Evolutionary conservation across 495 filamentous ascomycete genomes (phyloP).

Genomic region (Podospora pseudopauciseta): DNA sequence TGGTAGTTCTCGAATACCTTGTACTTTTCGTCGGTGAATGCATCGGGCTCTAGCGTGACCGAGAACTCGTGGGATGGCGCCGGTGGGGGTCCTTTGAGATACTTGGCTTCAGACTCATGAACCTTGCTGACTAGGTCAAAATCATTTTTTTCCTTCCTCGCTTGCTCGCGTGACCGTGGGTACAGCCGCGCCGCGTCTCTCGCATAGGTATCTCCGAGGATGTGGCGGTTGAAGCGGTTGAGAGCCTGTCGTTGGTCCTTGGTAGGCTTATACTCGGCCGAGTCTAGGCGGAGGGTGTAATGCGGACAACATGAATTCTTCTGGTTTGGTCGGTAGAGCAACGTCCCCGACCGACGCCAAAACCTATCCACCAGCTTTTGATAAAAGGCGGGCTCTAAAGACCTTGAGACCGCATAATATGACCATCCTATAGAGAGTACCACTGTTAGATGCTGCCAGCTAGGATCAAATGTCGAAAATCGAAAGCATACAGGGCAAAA

Average conservation of each 20-base stretch:
- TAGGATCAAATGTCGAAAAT: not conserved
- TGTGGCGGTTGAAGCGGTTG: constrained; percentile 84
- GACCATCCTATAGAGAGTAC: constrained; percentile 59
- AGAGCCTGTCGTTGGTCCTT: constrained; percentile 83
- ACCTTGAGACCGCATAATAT: constrained; percentile 71
- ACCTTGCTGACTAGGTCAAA: constrained; percentile 72
- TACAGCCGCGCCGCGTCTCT: constrained; percentile 67
- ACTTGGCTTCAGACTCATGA: constrained; percentile 60
- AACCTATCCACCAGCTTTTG: constrained; percentile 79
- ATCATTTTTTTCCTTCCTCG: constrained; percentile 63
- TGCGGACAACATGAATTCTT: constrained; percentile 86
- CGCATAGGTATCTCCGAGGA: constrained; percentile 75
- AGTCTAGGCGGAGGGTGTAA: constrained; percentile 85
- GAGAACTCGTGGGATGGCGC: constrained; percentile 75
- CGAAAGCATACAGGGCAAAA: not conserved
- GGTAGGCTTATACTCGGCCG: constrained; percentile 61
- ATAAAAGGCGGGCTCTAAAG: constrained; percentile 69
- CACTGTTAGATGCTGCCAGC: not conserved
- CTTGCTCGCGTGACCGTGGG: constrained; percentile 78
- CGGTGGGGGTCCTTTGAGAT: constrained; percentile 50
- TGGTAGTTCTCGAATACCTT: constrained; percentile 85
- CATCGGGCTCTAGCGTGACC: constrained; percentile 75
- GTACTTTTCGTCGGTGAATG: constrained; percentile 85
- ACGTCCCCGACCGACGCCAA: constrained; percentile 78
- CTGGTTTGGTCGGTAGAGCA: constrained; percentile 91